A percentile compares a stretch with the other conserved stretches of the same genome.
phyloP scores from a whole-genome alignment of 2,329 filamentous ascomycete genomes.

The Zelopaecilomyces penicillatus region DNA sequence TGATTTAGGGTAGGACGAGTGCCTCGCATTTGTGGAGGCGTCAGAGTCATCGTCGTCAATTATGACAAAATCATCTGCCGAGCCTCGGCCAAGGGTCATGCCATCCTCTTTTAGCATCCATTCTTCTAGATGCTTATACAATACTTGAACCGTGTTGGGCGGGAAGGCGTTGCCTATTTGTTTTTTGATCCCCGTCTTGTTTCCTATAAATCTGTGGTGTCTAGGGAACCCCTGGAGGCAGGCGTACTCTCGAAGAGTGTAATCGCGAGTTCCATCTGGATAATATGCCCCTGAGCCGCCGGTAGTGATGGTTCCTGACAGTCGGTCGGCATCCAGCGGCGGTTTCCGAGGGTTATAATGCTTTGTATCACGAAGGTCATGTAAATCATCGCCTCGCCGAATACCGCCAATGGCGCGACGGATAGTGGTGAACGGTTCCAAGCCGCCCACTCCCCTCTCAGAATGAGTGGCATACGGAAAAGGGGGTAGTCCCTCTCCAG shows the following conservation, averaged over 20 bases:
- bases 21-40: constrained; percentile 1
- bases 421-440: constrained; percentile 37
- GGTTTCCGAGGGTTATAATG: constrained; percentile 20
- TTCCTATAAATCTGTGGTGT: constrained; percentile 47
- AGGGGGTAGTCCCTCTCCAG: constrained; percentile 60
- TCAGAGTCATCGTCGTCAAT: constrained; percentile 19
- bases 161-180: constrained; percentile 80
- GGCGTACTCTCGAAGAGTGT: constrained; percentile 61
- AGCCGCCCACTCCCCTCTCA: constrained; percentile 24
- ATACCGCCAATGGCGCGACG: constrained; percentile 32
- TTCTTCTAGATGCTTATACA: constrained; percentile 40
- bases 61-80: constrained; percentile 14
- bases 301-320: constrained; percentile 56
- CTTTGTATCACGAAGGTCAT: constrained; percentile 25
- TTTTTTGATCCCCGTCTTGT: constrained; percentile 35
- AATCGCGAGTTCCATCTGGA: constrained; percentile 52
- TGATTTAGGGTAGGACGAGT: constrained; percentile 4
- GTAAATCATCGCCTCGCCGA: constrained; percentile 25
- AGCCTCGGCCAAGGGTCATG: constrained; percentile 14
- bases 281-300: constrained; percentile 56
- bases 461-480: constrained; percentile 58
- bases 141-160: constrained; percentile 42
- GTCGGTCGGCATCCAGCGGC: constrained; percentile 38
- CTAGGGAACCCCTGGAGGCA: constrained; percentile 61
- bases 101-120: constrained; percentile 39